Conservation (phyloP, 2,329 filamentous ascomycete genomes). For the Lasiodiplodia sp. region DNA sequence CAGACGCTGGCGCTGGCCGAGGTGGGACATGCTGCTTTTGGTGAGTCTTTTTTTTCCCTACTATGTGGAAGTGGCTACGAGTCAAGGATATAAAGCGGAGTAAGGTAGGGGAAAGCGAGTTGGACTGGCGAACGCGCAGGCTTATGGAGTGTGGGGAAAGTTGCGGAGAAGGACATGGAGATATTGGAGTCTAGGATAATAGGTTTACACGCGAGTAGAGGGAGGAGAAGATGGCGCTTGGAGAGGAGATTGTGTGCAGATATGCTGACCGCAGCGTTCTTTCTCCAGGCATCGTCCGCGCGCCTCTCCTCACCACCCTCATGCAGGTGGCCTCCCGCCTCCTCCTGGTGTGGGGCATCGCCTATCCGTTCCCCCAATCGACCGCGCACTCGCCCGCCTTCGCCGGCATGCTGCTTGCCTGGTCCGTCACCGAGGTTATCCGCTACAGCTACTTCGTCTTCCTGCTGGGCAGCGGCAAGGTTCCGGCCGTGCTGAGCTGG, state of each 20-base stretch:
- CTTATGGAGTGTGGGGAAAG: neutral
- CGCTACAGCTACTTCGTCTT: constrained; percentile 92
- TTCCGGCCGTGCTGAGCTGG: constrained; percentile 76
- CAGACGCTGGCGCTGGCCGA: constrained; percentile 87
- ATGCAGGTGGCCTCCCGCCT: constrained; percentile 91
- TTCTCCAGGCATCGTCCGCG: constrained; percentile 76
- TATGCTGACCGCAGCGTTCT: neutral
- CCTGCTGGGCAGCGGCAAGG: constrained; percentile 66
- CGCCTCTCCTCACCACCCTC: constrained; percentile 81
- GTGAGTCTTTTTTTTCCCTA: constrained; percentile 55
- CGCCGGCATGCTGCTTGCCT: constrained; percentile 81
- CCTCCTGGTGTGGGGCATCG: constrained; percentile 87
- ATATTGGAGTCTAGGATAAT: neutral
- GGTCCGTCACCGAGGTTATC: constrained; percentile 87
- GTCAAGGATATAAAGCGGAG: neutral
- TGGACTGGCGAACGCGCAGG: neutral
- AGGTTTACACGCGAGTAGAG: neutral
- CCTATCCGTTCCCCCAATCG: constrained; percentile 74
- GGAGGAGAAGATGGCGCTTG: neutral
- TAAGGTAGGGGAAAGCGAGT: neutral
- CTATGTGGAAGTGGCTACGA: neutral
- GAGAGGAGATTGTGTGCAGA: neutral
- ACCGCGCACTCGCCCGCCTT: constrained; percentile 67
- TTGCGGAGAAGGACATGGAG: neutral
- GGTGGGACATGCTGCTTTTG: constrained; percentile 78